Evolutionary conservation across 2,329 filamentous ascomycete species (phyloP).

Genomic region (Xylariaceae sp.): DNA sequence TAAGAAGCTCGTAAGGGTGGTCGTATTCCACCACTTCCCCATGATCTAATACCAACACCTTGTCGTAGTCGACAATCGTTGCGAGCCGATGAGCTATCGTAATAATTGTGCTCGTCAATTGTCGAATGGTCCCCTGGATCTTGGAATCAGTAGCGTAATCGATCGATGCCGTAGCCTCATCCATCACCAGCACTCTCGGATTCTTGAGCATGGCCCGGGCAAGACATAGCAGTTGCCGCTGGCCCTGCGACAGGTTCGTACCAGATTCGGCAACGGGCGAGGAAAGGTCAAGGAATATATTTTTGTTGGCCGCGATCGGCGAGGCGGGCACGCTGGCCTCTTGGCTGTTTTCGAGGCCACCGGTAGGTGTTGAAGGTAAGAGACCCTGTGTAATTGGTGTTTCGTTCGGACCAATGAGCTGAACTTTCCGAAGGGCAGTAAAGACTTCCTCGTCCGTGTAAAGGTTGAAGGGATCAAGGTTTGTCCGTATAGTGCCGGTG

Average conservation of each 20-base stretch:
- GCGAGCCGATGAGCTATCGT: constrained; percentile 95
- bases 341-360: constrained; percentile 16
- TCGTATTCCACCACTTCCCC: constrained; percentile 86
- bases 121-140: constrained; percentile 95
- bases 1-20: constrained; percentile 83
- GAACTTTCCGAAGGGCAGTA: constrained; percentile 81
- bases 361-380: constrained; percentile 9
- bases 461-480: constrained; percentile 87
- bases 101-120: constrained; percentile 89
- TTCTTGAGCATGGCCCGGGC: constrained; percentile 89
- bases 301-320: constrained; percentile 76
- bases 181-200: constrained; percentile 96
- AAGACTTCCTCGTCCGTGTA: constrained; percentile 94
- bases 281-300: constrained; percentile 85
- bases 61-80: constrained; percentile 98
- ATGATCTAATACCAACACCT: constrained; percentile 91
- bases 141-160: constrained; percentile 95
- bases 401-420: constrained; percentile 73
- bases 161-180: constrained; percentile 96
- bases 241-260: constrained; percentile 92
- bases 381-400: constrained; percentile 20
- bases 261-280: constrained; percentile 88
- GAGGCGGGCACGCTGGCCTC: constrained; percentile 27
- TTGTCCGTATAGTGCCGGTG: constrained; percentile 86
- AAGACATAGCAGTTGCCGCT: constrained; percentile 91